Evolutionary conservation across 345 rosid genomes (phyloP).

Genomic region (Aquilaria sinensis): DNA sequence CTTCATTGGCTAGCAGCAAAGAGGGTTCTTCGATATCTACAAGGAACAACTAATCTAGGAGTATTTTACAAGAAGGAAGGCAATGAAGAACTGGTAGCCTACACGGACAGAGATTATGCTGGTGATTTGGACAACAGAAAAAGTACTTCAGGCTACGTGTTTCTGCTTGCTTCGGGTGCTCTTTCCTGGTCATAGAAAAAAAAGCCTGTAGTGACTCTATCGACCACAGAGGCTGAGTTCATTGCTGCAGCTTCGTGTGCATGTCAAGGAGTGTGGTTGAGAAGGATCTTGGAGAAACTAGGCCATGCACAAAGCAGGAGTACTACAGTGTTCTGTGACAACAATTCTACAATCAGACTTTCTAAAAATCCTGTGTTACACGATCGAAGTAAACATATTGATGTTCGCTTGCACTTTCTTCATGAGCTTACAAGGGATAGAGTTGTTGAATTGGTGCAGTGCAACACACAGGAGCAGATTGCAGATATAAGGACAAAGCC

Average conservation of each 20-base stretch:
- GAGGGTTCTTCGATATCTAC: neutral
- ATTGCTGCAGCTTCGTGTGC: neutral
- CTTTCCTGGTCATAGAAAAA: neutral
- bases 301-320: neutral
- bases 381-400: neutral
- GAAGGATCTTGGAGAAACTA: neutral
- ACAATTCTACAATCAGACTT: neutral
- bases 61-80: neutral
- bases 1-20: neutral
- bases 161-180: neutral
- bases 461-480: too few species aligned
- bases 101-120: neutral
- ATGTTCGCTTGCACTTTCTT: conserved; percentile 7
- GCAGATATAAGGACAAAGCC: too few species aligned
- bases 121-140: neutral
- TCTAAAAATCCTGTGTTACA: neutral
- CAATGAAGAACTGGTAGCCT: neutral
- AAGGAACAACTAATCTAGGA: neutral
- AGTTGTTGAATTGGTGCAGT: neutral
- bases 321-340: neutral
- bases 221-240: neutral
- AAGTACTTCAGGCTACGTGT: neutral
- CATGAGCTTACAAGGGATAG: neutral
- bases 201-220: neutral
- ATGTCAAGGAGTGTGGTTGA: neutral